Evolutionary conservation across 495 filamentous ascomycete species (phyloP).

Genomic region (Tuber melanosporum): DNA sequence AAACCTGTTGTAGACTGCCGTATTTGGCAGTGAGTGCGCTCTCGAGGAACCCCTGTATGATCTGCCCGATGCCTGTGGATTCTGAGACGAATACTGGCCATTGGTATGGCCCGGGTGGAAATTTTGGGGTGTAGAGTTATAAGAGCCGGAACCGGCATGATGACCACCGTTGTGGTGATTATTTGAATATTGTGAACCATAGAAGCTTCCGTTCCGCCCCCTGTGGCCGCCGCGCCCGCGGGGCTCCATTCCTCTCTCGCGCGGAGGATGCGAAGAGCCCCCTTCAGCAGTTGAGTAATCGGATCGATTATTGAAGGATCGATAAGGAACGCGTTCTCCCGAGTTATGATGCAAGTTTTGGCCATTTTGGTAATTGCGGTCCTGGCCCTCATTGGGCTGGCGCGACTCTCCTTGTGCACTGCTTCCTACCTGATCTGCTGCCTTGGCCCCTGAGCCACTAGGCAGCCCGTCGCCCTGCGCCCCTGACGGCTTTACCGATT

Average conservation of each 20-base stretch:
- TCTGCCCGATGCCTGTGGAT: conserved; percentile 30
- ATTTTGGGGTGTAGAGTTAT: conserved; percentile 25
- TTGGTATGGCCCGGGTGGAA: conserved; percentile 25
- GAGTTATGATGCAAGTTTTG: conserved; percentile 26
- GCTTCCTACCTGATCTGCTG: conserved; percentile 18
- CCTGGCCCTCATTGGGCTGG: conserved; percentile 24
- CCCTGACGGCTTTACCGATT: conserved; percentile 28
- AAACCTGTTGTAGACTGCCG: conserved; percentile 22
- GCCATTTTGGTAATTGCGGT: conserved; percentile 22
- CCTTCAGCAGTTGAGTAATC: conserved; percentile 20
- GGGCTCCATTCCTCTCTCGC: conserved; percentile 44
- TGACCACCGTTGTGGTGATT: conserved; percentile 25
- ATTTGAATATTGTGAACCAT: conserved; percentile 22
- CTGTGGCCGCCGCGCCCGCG: conserved; percentile 46
- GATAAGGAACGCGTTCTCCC: conserved; percentile 23
- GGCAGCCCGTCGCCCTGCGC: conserved; percentile 17
- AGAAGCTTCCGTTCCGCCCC: conserved; percentile 41
- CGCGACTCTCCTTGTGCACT: conserved; percentile 26
- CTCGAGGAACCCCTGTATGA: conserved; percentile 25
- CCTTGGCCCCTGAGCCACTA: conserved; percentile 19
- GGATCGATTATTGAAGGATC: conserved; percentile 23
- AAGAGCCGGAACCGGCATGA: conserved; percentile 25
- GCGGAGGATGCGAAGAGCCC: conserved; percentile 25
- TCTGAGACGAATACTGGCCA: conserved; percentile 35
- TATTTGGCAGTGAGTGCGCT: conserved; percentile 17